Evolutionary conservation across 345 rosid species (phyloP).

Genomic region (Nasturtium officinale): DNA sequence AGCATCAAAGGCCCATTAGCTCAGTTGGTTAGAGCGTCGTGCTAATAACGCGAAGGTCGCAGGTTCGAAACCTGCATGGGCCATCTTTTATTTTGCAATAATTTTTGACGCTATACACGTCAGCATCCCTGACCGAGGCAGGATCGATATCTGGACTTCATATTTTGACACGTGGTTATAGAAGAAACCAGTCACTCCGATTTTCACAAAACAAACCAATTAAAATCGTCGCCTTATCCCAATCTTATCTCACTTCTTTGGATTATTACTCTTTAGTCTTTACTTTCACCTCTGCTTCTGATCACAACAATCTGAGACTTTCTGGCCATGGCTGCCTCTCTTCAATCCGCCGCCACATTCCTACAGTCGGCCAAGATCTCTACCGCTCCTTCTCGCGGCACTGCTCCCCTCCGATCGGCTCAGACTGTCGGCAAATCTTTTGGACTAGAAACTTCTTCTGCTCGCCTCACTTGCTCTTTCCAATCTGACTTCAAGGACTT

Average conservation of each 20-base stretch:
- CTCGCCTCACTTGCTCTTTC: constrained; percentile 76
- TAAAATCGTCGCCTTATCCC: constrained; percentile 62
- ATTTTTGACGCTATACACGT: constrained; percentile 7
- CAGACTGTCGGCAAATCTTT: constrained; percentile 59
- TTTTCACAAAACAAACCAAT: constrained; percentile 60
- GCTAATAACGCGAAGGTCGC: constrained; percentile 94
- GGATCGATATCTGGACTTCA: constrained; percentile 46
- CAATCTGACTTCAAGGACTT: constrained; percentile 71
- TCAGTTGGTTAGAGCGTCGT: constrained; percentile 89
- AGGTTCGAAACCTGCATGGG: constrained; percentile 73
- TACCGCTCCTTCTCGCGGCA: constrained; percentile 48
- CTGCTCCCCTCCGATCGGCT: constrained; percentile 53
- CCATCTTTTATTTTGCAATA: background rate
- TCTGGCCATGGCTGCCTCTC: constrained; percentile 74
- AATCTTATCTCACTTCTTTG: constrained; percentile 58
- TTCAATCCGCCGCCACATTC: constrained; percentile 86
- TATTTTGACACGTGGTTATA: constrained; percentile 58
- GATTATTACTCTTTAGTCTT: constrained; percentile 34
- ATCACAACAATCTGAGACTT: constrained; percentile 26
- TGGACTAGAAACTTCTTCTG: constrained; percentile 54
- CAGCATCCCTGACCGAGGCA: constrained; percentile 37
- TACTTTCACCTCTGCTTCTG: constrained; percentile 7
- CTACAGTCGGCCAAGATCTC: constrained; percentile 74
- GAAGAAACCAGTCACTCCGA: constrained; percentile 32
- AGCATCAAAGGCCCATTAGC: constrained; percentile 20